Evolutionary conservation across 1,139 yeast species (phyloP), one percentile per base, ranked within the genome.

Genomic region (Entelexis paramagnoliae): DNA sequence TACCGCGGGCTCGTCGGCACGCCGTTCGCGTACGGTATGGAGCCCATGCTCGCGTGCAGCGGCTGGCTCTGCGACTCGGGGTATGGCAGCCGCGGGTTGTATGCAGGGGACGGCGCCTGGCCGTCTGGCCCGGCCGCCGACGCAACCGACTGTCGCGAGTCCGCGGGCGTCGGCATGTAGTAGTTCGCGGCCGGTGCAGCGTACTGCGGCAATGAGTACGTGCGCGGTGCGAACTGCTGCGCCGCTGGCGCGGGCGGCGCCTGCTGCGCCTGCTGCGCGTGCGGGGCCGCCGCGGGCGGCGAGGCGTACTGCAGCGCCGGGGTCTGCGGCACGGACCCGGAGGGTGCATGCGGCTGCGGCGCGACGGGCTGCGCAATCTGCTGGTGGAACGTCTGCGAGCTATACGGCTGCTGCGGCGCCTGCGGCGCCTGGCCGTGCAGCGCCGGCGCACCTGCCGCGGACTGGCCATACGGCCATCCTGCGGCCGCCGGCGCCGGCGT

Each of bases 341-440:
- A n/a, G n/a, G n/a, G n/a, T n/a, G n/a, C n/a, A n/a, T n/a, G 49
- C n/a, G 41, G 29, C 41, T 50, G 52, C 35, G 24, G 38, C 13
- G 13, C 13, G 29, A 14, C 16, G 10, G 35, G 28, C 46, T 20
- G 51, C 41, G 28, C 42, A 30, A 4, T 11, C 33, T 41, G 28
- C n/a, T 36, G 42, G 24, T 13, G 39, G 22, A 30, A 11, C 29
- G 63, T 60, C 43, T 64, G 67, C 16, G 39, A 10, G n/a, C 19
- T 5, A 29, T 14, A 14, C 26, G 43, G 11, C 22, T 10, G 30
- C 32, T 19, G 19, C n/a, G 35, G 6, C 22, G 32, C 26, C 28
- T 19, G 44, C n/a, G 39, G 5, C 7, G 39, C 39, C 39, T 35
- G 39, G n/a, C n/a, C n/a, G n/a, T n/a, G n/a, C n/a, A n/a, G n/a